A percentile compares a stretch with the other conserved stretches of the same genome.
phyloP scores from a whole-genome alignment of 108 stramenopile species.

The Pelagomonas calceolata region DNA sequence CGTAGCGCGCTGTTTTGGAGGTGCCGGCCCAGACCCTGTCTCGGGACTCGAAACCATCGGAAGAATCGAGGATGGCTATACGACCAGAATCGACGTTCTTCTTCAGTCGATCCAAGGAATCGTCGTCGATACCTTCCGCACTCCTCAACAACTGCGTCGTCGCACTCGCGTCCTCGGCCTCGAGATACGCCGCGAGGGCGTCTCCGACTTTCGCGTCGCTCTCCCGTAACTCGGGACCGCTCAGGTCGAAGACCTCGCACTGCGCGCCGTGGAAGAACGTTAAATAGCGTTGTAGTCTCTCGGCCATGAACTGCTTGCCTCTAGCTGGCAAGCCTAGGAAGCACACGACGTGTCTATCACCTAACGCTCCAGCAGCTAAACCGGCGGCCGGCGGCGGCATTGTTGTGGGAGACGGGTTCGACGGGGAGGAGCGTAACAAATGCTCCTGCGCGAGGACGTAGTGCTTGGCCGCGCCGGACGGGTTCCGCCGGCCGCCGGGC shows the following conservation, averaged over 20 bases:
- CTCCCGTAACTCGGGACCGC: background rate
- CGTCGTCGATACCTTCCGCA: background rate
- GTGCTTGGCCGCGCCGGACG: too few species aligned
- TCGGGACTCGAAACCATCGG: background rate
- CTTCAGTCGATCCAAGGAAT: background rate
- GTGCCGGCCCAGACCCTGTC: background rate
- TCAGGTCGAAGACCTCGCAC: slow-evolving; percentile 23
- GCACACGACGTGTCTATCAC: slow-evolving; percentile 18
- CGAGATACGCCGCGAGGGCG: background rate
- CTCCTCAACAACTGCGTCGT: background rate
- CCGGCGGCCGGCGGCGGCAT: background rate
- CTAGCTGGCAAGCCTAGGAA: slow-evolving; percentile 39
- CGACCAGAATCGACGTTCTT: background rate
- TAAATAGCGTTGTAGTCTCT: slow-evolving; percentile 37
- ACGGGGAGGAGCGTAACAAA: background rate
- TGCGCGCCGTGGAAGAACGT: slow-evolving; percentile 24
- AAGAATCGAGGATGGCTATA: background rate
- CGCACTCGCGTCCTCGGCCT: background rate
- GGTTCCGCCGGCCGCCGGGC: too few species aligned
- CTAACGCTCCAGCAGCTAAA: background rate
- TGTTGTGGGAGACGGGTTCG: background rate
- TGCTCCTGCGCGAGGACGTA: background rate
- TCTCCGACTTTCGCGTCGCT: background rate
- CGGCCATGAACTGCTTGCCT: slow-evolving; percentile 45
- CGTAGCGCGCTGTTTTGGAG: background rate